Conservation (phyloP, 2,329 filamentous ascomycete species). For the Dactylellina haptotyla region DNA sequence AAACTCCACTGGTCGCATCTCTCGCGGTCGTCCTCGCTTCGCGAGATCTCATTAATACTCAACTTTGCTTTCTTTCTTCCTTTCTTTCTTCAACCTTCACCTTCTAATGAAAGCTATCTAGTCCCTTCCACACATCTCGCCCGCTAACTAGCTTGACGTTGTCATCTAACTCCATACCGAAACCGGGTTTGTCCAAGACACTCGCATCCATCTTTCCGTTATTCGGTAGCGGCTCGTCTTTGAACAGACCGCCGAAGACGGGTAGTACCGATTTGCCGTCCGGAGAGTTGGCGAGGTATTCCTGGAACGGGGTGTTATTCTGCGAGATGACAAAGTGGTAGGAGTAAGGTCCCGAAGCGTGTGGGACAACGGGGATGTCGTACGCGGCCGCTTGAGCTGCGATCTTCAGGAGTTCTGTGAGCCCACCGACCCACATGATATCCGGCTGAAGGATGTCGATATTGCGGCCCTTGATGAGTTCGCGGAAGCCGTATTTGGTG, state of each 20-base stretch:
- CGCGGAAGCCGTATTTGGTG: constrained; percentile 92
- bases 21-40: no score
- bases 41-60: no score
- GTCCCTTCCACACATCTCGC: constrained; percentile 73
- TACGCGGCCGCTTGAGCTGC: constrained; percentile 89
- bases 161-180: constrained; percentile 87
- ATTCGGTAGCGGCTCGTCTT: constrained; percentile 87
- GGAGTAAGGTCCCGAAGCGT: constrained; percentile 91
- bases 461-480: constrained; percentile 89
- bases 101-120: constrained; percentile 3
- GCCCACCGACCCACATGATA: constrained; percentile 95
- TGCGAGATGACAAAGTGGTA: constrained; percentile 97
- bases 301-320: constrained; percentile 92
- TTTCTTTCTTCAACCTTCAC: neutral
- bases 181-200: constrained; percentile 87
- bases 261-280: constrained; percentile 90
- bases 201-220: constrained; percentile 83
- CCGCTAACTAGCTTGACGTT: constrained; percentile 81
- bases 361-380: constrained; percentile 93
- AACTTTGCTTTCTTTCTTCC: no score
- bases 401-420: constrained; percentile 91
- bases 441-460: constrained; percentile 94
- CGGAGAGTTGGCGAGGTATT: constrained; percentile 91
- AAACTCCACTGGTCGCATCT: no score
- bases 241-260: constrained; percentile 89